These are phyloP conservation scores for Blastobotrys buckinghamii DNA, from an alignment of 1,139 yeast species.

Conservation along the genomic window DNA sequence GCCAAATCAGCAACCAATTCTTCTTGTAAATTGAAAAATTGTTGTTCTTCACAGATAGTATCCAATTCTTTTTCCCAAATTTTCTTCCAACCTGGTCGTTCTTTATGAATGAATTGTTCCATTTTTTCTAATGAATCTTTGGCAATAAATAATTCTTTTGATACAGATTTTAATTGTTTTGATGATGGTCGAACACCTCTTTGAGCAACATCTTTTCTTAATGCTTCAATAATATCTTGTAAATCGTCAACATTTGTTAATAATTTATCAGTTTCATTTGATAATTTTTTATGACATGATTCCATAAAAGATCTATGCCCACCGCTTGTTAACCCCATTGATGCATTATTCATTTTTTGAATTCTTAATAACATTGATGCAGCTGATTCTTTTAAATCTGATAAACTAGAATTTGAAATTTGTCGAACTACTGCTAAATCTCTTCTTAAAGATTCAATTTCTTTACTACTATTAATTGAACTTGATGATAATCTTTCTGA, in stretches of 20 bases:
- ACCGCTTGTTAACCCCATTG: constrained; percentile 39
- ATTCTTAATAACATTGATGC: constrained; percentile 43
- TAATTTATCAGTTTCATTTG: constrained; percentile 68
- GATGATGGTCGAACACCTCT: constrained; percentile 81
- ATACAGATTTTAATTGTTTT: constrained; percentile 62
- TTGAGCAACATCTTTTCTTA: constrained; percentile 87
- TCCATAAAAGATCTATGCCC: constrained; percentile 69
- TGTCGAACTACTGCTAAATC: constrained; percentile 65
- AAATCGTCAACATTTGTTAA: constrained; percentile 83
- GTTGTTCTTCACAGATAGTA: constrained; percentile 89
- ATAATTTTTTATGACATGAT: constrained; percentile 63
- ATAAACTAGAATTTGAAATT: constrained; percentile 44
- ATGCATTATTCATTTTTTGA: constrained; percentile 39
- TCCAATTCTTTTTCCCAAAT: constrained; percentile 92
- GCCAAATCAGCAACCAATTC: constrained; percentile 73
- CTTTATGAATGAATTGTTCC: constrained; percentile 57
- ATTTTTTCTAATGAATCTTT: constrained; percentile 46
- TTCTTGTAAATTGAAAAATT: constrained; percentile 83
- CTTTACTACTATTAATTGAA: constrained; percentile 6
- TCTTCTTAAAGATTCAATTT: constrained; percentile 37
- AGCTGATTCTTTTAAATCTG: constrained; percentile 41
- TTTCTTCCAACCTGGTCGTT: constrained; percentile 81
- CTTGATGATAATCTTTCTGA: background rate
- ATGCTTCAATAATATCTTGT: constrained; percentile 85
- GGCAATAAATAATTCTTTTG: constrained; percentile 60